A percentile compares a stretch with the other conserved stretches of the same genome.
phyloP scores from a whole-genome alignment of 306 rosid genomes.

The Hippophae tibetana region DNA sequence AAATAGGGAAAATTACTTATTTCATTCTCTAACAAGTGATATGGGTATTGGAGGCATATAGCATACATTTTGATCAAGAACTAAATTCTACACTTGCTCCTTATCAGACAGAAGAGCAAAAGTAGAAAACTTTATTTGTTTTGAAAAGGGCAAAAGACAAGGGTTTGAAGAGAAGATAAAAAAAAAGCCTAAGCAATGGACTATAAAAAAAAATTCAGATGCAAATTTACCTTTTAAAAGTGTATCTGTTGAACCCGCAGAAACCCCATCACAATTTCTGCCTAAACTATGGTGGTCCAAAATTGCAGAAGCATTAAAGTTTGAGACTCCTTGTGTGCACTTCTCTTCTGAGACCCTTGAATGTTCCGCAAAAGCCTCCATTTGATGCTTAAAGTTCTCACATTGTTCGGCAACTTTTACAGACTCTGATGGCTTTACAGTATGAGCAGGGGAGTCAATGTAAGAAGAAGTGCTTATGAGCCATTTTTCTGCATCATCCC shows the following conservation, averaged over 20 bases:
- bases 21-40: neutral
- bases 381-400: conserved; percentile 43
- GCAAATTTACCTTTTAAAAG: conserved; percentile 62
- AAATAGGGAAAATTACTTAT: neutral
- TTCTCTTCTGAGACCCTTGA: conserved; percentile 53
- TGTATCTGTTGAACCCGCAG: conserved; percentile 35
- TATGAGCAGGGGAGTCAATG: conserved; percentile 81
- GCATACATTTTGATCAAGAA: neutral
- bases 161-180: conserved; percentile 8
- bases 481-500: conserved; percentile 99
- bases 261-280: conserved; percentile 37
- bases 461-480: conserved; percentile 56
- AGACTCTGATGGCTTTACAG: conserved; percentile 35
- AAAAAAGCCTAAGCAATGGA: conserved; percentile 4
- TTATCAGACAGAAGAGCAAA: conserved; percentile 11
- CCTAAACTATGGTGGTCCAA: conserved; percentile 43
- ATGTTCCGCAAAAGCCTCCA: conserved; percentile 52
- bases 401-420: conserved; percentile 35
- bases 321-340: conserved; percentile 43
- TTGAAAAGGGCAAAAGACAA: neutral
- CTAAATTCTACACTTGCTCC: too few species aligned
- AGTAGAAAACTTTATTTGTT: neutral
- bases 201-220: conserved; percentile 18
- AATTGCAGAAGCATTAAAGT: conserved; percentile 34
- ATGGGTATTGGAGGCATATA: neutral